Evolutionary conservation across 352 stramenopile species (phyloP), one percentile per base, ranked within the genome.

Genomic region (Phytophthora kernoviae): DNA sequence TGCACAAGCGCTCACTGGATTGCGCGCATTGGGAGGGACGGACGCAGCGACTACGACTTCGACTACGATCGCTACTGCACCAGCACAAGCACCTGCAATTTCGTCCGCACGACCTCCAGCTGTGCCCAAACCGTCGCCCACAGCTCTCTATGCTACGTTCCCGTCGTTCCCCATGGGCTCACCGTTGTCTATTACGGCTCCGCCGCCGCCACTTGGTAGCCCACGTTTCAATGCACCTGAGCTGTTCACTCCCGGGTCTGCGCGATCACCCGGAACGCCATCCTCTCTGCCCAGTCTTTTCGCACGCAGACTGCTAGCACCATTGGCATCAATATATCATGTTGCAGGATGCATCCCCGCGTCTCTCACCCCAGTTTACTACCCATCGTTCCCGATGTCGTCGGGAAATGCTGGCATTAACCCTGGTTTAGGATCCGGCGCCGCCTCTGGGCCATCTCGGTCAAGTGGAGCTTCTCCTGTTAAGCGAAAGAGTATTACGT

Each of bases 401-500:
- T 24, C 61, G 11, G 36, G 15, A 22, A 61, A 32, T 21, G 56
- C 32, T 18, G 44, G 26, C 30, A 34, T 44, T 20, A 68, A 49
- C 12, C 8, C 49, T 54, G 45, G 39, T 18, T 44, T 30, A 22
- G 45, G 37, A 22, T 30, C 30, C 8, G 37, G 2, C 6, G 9
- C 37, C 5, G 21, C 12, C 37, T 43, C 37, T 27, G 41, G 24
- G 6, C 24, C 24, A 30, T 59, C 57, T 14, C 66, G 47, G 54
- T 26, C 54, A 10, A 68, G 42, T 15, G 46, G 41, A 24, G 55
- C 67, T 9, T 91, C 84, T 10, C 79, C 84, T 8, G 64, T 85
- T 26, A 93, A 93, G 65, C 78, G 79, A 33, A 91, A 90, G 70
- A 88, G 78, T 59, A 88, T 93, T 59, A 86, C 81, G 39, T 78